Evolutionary conservation across 352 stramenopile genomes (phyloP), one percentile per base, ranked within the genome.

Genomic region (Albugo candida): DNA sequence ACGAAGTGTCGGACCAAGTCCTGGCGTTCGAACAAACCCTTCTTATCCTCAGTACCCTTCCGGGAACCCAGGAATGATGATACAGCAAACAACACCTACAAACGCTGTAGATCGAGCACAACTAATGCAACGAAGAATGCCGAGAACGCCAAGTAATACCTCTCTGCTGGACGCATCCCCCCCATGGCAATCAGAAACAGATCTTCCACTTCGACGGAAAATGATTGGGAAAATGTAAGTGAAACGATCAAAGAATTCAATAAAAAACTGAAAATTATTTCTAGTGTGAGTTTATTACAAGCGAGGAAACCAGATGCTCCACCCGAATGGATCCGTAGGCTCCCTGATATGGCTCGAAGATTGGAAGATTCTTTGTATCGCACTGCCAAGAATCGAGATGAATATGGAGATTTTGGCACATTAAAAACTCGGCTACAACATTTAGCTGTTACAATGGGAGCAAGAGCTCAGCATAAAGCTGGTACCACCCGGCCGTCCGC

Each of bases 301-400:
- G 83, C 97, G 55, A 76, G 95, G 19, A 97, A 97, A 46, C 93
- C 93, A 2, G 94, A 99, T 63, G 93, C 95, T 14, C 86, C 92
- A 11, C 71, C 91, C 19, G 93, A 98, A 63, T 98, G 94, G 93
- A 88, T 98, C 49, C 83, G 95, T 41, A 95, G 96, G 54, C 64
- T 99, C 21, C 93, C 93, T 4, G 91, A 98, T 59, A 99, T 99
- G 94, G 95, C 95, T 6, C 92, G 95, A 42, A 80, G 93, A 42
- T 70, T 99, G 18, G 95, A 99, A 60, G 93, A 98, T 55, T 97
- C 91, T 41, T 63, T 99, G 41, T 99, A 98, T 63, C 75, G 81
- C 39, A 89, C 83, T 49, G 63, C 94, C 53, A 70, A 92, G 67
- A 67, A 89, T 61, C 63, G 94, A 38, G 88, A 96, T 35, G 91